Conservation (phyloP, 306 rosid genomes). For the Carpinus fangiana region DNA sequence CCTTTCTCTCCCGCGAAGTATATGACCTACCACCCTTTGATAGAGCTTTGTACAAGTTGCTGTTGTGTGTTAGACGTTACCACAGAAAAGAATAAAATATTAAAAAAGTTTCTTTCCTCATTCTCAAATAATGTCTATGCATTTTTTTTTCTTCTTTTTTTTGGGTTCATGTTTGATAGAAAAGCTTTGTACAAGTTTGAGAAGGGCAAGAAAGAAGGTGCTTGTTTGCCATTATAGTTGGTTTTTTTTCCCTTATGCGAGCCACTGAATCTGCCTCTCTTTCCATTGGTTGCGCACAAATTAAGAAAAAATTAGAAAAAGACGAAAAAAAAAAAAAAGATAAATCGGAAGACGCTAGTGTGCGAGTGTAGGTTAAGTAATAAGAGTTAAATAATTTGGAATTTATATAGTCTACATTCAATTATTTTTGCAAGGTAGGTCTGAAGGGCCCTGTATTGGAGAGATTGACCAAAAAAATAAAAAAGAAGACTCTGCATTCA, state of each 20-base stretch:
- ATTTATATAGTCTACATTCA: too few relatives aligned
- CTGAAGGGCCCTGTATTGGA: too few relatives aligned
- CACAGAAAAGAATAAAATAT: conserved; percentile 2
- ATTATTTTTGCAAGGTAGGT: too few relatives aligned
- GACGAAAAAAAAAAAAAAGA: too few relatives aligned
- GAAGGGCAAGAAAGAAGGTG: too few relatives aligned
- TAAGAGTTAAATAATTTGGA: too few relatives aligned
- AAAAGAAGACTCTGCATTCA: too few relatives aligned
- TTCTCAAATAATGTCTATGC: conserved; percentile 32
- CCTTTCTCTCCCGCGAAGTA: conserved; percentile 17
- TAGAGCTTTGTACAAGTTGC: conserved; percentile 39
- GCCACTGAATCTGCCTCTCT: background rate
- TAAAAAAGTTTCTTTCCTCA: conserved; percentile 31
- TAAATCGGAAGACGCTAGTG: too few relatives aligned
- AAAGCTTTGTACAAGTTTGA: conserved; percentile 27
- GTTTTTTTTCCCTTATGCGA: background rate
- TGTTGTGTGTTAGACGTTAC: conserved; percentile 38
- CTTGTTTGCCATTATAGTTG: background rate
- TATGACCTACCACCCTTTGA: conserved; percentile 24
- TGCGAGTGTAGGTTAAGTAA: too few relatives aligned
- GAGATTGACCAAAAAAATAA: too few relatives aligned
- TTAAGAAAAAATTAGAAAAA: too few relatives aligned
- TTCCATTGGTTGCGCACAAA: too few relatives aligned
- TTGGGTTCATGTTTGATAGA: conserved; percentile 24
- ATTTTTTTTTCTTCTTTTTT: conserved; percentile 4